phyloP scores from a whole-genome alignment of 108 stramenopile genomes.

The Skeletonema costatum region DNA sequence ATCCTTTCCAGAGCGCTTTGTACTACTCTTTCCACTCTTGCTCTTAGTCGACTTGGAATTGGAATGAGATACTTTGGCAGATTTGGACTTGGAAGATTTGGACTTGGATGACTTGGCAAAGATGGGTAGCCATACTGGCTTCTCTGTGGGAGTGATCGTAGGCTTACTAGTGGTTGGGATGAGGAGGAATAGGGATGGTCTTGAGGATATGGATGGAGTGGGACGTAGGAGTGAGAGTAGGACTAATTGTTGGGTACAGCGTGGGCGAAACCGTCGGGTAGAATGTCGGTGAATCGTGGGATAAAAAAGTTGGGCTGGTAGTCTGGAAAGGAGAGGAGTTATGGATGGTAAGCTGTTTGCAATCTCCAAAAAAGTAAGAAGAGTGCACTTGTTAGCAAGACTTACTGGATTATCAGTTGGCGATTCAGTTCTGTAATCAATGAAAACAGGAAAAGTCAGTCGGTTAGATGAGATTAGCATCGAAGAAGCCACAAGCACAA shows the following conservation, averaged over 20 bases:
- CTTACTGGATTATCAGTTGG: background rate
- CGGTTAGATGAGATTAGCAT: background rate
- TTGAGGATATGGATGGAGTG: background rate
- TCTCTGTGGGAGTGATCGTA: background rate
- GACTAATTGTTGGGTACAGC: background rate
- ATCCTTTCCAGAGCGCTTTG: background rate
- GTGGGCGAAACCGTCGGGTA: background rate
- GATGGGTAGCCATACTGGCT: constrained; percentile 1
- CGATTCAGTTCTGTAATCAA: background rate
- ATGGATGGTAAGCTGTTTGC: too few relatives aligned
- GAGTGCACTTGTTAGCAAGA: background rate
- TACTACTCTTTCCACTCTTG: background rate
- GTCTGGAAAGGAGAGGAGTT: background rate
- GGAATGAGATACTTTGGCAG: background rate
- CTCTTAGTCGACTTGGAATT: background rate
- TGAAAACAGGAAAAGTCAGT: background rate
- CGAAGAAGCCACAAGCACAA: background rate
- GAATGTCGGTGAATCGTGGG: background rate
- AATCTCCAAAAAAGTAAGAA: background rate
- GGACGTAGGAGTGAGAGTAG: background rate
- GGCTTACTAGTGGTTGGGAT: background rate
- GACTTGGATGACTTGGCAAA: background rate
- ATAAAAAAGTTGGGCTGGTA: background rate
- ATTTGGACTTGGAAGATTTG: background rate
- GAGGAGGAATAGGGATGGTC: background rate